Evolutionary conservation across 257 asterid genomes (phyloP), one percentile per base, ranked within the genome.

Genomic region (Parsonsia alboflavescens): DNA sequence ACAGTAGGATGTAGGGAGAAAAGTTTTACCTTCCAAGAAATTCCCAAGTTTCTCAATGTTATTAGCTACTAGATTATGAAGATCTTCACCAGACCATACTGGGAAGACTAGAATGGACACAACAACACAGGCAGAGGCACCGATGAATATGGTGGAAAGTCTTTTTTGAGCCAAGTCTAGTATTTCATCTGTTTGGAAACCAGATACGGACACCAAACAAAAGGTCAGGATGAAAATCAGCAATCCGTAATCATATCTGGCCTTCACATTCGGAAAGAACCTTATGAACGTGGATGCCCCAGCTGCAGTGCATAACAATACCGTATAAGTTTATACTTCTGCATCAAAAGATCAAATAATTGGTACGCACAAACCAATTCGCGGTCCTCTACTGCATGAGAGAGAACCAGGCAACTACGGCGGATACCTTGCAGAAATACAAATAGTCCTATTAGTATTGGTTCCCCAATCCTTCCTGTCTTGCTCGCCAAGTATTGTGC

Each of bases 31-130:
- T 85, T 89, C 84, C 58, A 91, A 74, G 82, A 83, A 87, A 48
- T 45, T 73, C 13, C 88, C 96, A n/a, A 91, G 90, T 59, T 79
- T 85, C 5, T 86, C 85, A 12, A 89, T 75, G 72, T 88, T 84
- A 6, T 72, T 41, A 39, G 94, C 94, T 0, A 88, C 85, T 4
- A 86, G 92, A 10, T 77, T 72, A 82, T 89, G 96, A 45, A 89
- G 97, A 79, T 91, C 97, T 62, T 86, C 84, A 22, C 97, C 97
- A 7, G 97, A 89, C 96, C 97, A 91, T 0, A 89, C 96, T 9
- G 97, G 97, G 42, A 58, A 88, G 1, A 89, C 82, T 12, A 85
- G 67, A 67, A 88, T 80, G 44, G 94, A 91, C 10, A 91, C 81
- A 4, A 86, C 33, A 28, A 91, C 72, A 73, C 93, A 88, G 53